These are phyloP conservation scores for Flaveria ramosissima DNA, from an alignment of 129 eudicot genomes.

Conservation along the genomic window DNA sequence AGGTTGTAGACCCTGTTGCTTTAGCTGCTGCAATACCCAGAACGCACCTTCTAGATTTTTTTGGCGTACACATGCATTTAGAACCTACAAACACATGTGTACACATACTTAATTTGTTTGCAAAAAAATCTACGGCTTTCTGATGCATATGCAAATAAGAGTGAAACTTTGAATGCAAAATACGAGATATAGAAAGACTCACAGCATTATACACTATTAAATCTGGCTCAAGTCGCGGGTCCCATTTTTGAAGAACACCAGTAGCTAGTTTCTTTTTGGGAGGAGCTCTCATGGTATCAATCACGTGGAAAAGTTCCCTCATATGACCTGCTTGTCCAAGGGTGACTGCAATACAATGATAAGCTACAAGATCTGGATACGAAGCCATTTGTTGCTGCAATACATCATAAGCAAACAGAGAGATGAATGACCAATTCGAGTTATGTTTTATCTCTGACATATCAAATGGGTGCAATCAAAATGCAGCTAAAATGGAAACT, in stretches of 20 bases:
- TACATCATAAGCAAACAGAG: background rate
- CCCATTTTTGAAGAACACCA: conserved; percentile 65
- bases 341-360: conserved; percentile 82
- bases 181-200: conserved; percentile 35
- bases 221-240: conserved; percentile 93
- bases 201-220: conserved; percentile 81
- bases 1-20: conserved; percentile 67
- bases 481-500: background rate
- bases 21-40: conserved; percentile 91
- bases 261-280: conserved; percentile 72
- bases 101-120: background rate
- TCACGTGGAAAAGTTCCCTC: conserved; percentile 88
- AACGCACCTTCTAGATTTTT: conserved; percentile 90
- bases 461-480: background rate
- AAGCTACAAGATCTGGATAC: conserved; percentile 83
- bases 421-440: background rate
- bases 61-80: conserved; percentile 87
- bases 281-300: conserved; percentile 84
- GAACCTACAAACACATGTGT: conserved; percentile 49
- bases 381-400: conserved; percentile 74
- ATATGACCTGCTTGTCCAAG: conserved; percentile 99
- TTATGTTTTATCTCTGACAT: conserved; percentile 6
- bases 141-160: background rate
- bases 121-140: background rate
- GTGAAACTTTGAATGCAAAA: background rate